Conservation (phyloP, 768 basidiomycete genomes). For the Steccherinum ochraceum region DNA sequence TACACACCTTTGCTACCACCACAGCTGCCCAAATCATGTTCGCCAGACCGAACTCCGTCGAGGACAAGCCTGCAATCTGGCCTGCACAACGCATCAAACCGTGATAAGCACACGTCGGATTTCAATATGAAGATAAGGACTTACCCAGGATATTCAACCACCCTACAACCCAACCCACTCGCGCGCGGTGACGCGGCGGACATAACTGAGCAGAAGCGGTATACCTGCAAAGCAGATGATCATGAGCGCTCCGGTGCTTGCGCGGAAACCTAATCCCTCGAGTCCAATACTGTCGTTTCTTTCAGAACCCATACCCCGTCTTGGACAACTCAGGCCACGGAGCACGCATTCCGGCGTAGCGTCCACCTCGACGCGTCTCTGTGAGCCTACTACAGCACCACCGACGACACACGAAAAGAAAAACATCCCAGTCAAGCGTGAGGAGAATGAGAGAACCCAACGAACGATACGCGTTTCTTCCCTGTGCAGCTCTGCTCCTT, state of each 20-base stretch:
- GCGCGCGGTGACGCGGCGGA: conserved; percentile 57
- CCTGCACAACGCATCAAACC: conserved; percentile 28
- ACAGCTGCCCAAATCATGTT: conserved; percentile 81
- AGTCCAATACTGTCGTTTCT: neutral
- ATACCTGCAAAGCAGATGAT: conserved; percentile 37
- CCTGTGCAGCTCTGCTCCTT: no score
- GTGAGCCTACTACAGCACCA: no score
- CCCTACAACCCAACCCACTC: conserved; percentile 74
- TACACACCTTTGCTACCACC: conserved; percentile 42
- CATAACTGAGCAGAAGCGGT: conserved; percentile 77
- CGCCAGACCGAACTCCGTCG: conserved; percentile 77
- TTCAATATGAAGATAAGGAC: conserved; percentile 7
- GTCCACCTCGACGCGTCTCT: no score
- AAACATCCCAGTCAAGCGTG: neutral
- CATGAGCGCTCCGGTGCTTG: neutral
- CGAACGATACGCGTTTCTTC: no score
- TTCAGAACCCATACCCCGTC: no score
- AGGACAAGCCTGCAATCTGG: conserved; percentile 80
- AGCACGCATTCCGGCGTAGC: no score
- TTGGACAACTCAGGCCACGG: no score
- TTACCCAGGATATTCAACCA: conserved; percentile 78
- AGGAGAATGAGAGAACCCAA: no score
- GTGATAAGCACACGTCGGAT: neutral
- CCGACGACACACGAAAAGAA: no score
- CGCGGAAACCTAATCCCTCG: no score